Base-by-base conservation (phyloP, 1,284 basidiomycete species). In the Moesziomyces sp. region DNA sequence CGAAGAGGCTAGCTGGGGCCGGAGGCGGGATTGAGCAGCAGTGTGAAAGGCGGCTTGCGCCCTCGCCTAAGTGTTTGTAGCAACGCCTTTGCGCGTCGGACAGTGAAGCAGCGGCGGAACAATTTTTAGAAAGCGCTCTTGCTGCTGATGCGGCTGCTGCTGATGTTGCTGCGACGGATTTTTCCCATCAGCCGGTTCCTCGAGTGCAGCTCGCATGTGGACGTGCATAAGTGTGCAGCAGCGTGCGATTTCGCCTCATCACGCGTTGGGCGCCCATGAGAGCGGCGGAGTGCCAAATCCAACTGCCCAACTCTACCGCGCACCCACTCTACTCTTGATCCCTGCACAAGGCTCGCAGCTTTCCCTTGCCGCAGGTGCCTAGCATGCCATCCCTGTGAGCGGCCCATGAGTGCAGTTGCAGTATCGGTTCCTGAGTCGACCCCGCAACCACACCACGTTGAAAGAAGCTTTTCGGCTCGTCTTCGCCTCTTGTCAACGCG, bases 321-420 rank as follows among this genome's bases (percentile, higher is more conserved):
- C 38, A 18, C 14, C 30, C 30, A 40, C 30, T 33, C 30, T 33
- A 13, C 30, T n/a, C 23, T 23, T 11, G 19, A 14, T 5, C 40
- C 50, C 19, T 52, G 38, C 50, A 23, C 43, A 40, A 52, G 50
- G 40, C 50, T 52, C 40, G 50, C 50, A 52, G 42, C 49, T 23
- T 23, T 28, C 24, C 16, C 46, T 48, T 18, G 19, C 46, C 28
- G 23, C 30, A 33, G 11, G 8, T 40, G 16, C 6, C 13, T 14
- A 40, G 18, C 38, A 40, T 40, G 38, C 16, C 38, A 40, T 40
- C 38, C 38, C 38, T 18, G 11, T 40, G 38, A 7, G 13, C 38
- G 1, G 6, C 13, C 30, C 30, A 33, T 8, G 30, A 33, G 30
- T 13, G 30, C 30, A 33, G 2, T 33, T 6, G 18, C 26, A 28